Evolutionary conservation across 305 asterid genomes (phyloP).

Genomic region (Fraxinus floribunda): DNA sequence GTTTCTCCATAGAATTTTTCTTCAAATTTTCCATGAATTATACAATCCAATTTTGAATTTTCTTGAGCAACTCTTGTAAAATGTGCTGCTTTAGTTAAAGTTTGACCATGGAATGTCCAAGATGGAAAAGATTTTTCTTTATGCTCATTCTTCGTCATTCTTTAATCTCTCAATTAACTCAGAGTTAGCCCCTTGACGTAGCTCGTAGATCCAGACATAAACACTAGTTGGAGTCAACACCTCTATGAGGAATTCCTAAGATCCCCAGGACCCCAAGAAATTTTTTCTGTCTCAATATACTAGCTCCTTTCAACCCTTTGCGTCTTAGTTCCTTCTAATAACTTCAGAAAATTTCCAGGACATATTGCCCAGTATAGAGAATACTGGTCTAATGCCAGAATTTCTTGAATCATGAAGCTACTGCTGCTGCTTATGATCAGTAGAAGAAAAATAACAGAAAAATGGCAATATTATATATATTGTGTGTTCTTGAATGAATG

Average conservation of each 20-base stretch:
- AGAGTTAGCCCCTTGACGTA: not conserved
- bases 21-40: not conserved
- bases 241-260: not conserved
- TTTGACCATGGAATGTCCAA: not conserved
- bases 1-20: not conserved
- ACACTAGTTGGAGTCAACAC: not conserved
- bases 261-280: not conserved
- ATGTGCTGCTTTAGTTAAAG: not conserved
- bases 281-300: not conserved
- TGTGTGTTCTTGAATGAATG: conserved; percentile 24
- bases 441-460: conserved; percentile 15
- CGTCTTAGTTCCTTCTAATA: not conserved
- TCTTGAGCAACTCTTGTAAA: not conserved
- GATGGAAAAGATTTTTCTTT: not conserved
- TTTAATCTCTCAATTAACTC: not conserved
- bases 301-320: not conserved
- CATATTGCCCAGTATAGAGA: not conserved
- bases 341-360: not conserved
- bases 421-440: not conserved
- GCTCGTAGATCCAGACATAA: not conserved
- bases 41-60: not conserved
- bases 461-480: not conserved
- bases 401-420: not conserved
- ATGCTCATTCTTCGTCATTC: not conserved
- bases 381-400: not conserved